Conservation (phyloP, 192 early-diverging fungal genomes). For the Coemansia sp. region DNA sequence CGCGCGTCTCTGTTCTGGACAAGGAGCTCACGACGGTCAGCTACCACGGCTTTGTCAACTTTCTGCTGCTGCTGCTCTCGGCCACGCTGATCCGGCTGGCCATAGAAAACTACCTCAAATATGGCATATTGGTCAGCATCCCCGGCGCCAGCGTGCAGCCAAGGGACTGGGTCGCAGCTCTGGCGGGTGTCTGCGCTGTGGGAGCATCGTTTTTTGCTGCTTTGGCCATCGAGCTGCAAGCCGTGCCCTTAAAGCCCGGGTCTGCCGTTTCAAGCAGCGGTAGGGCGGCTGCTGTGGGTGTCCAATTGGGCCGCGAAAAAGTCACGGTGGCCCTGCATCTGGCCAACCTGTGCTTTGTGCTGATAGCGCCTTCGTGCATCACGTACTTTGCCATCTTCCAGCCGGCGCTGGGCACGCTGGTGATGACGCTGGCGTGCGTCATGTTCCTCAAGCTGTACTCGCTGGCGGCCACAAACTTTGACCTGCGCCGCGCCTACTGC, state of each 20-base stretch:
- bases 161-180: slow-evolving; percentile 57
- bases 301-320: slow-evolving; percentile 14
- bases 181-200: slow-evolving; percentile 53
- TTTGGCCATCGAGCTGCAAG: slow-evolving; percentile 58
- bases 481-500: slow-evolving; percentile 61
- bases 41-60: slow-evolving; percentile 81
- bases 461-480: slow-evolving; percentile 72
- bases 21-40: slow-evolving; percentile 82
- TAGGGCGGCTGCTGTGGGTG: slow-evolving; percentile 22
- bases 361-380: slow-evolving; percentile 61
- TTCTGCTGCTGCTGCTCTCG: slow-evolving; percentile 70
- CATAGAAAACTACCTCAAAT: slow-evolving; percentile 86
- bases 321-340: slow-evolving; percentile 46
- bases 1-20: slow-evolving; percentile 67
- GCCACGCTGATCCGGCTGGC: slow-evolving; percentile 80
- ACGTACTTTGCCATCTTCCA: slow-evolving; percentile 66
- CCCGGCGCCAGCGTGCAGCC: slow-evolving; percentile 57
- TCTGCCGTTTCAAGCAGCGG: background rate
- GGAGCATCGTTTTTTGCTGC: slow-evolving; percentile 53
- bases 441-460: slow-evolving; percentile 81
- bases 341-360: slow-evolving; percentile 53
- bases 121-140: slow-evolving; percentile 73
- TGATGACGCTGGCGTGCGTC: slow-evolving; percentile 59
- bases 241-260: slow-evolving; percentile 14
- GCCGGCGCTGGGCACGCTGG: slow-evolving; percentile 62